Conservation (phyloP, 2,329 filamentous ascomycete species). For the Alternaria novae-zelandiae region DNA sequence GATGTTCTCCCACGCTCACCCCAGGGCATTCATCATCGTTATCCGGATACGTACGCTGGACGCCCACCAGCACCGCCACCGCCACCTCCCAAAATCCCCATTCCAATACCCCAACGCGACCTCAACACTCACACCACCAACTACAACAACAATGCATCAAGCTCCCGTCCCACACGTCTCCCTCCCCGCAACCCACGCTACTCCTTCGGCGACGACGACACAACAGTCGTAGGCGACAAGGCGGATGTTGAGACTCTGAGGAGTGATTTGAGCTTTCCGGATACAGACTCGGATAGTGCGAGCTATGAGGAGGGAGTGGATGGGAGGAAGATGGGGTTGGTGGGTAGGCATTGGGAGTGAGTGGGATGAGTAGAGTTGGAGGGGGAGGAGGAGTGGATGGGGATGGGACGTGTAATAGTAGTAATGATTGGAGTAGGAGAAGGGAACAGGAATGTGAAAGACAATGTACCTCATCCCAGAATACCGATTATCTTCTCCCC, state of each 20-base stretch:
- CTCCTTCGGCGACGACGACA: not conserved
- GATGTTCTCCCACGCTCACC: not conserved
- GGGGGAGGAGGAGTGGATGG: not conserved
- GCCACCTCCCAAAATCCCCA: not conserved
- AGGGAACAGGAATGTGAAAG: not conserved
- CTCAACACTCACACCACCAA: not conserved
- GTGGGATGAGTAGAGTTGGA: not conserved
- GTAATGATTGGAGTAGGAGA: not conserved
- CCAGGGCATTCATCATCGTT: not conserved
- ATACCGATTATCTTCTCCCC: not conserved
- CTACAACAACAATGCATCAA: too few species aligned
- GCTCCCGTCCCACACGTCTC: too few species aligned
- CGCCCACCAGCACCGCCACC: too few species aligned
- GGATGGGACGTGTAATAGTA: not conserved
- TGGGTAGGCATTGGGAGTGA: constrained; percentile 1
- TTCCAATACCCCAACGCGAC: not conserved
- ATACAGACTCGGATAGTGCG: not conserved
- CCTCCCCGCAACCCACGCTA: not conserved
- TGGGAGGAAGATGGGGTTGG: not conserved
- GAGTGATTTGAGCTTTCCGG: not conserved
- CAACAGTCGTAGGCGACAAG: not conserved
- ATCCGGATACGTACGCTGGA: not conserved
- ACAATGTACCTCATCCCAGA: not conserved
- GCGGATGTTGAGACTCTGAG: not conserved
- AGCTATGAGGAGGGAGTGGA: not conserved